phyloP scores from a whole-genome alignment of 768 basidiomycete genomes.

The Phaeotremella skinneri region DNA sequence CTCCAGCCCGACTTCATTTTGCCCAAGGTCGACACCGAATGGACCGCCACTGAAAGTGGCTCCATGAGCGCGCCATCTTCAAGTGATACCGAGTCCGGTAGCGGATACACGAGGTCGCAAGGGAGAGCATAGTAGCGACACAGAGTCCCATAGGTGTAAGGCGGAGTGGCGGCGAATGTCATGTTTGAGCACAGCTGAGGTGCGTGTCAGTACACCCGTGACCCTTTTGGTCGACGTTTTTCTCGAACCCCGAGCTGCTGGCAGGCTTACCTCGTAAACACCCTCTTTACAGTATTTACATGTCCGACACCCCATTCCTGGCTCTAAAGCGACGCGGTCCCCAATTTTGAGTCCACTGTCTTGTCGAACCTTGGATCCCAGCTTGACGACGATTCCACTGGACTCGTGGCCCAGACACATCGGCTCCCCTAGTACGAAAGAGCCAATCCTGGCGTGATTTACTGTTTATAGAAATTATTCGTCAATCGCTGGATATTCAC shows the following conservation, averaged over 20 bases:
- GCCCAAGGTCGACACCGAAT: conserved; percentile 76
- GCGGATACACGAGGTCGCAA: conserved; percentile 63
- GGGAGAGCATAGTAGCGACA: conserved; percentile 81
- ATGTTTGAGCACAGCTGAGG: conserved; percentile 78
- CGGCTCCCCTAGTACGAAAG: conserved; percentile 35
- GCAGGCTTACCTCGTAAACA: conserved; percentile 65
- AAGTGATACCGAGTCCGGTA: conserved; percentile 77
- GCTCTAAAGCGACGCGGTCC: conserved; percentile 87
- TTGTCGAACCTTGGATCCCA: conserved; percentile 44
- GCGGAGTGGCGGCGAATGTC: conserved; percentile 89
- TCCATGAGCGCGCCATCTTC: conserved; percentile 98
- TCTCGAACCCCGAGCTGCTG: background rate
- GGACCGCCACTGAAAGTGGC: conserved; percentile 86
- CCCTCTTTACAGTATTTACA: conserved; percentile 82
- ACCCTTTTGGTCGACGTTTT: background rate
- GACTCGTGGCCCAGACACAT: conserved; percentile 36
- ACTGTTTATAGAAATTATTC: too few relatives aligned
- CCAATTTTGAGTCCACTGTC: conserved; percentile 62
- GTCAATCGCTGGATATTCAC: too few relatives aligned
- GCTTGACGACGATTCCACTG: conserved; percentile 18
- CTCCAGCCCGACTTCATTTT: conserved; percentile 66
- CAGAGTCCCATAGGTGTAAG: conserved; percentile 78
- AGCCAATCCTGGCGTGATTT: conserved; percentile 40
- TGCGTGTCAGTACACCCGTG: too few relatives aligned
- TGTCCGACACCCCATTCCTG: conserved; percentile 73